Conservation (phyloP, 78 protist genomes). For the Emiliania huxleyi region DNA sequence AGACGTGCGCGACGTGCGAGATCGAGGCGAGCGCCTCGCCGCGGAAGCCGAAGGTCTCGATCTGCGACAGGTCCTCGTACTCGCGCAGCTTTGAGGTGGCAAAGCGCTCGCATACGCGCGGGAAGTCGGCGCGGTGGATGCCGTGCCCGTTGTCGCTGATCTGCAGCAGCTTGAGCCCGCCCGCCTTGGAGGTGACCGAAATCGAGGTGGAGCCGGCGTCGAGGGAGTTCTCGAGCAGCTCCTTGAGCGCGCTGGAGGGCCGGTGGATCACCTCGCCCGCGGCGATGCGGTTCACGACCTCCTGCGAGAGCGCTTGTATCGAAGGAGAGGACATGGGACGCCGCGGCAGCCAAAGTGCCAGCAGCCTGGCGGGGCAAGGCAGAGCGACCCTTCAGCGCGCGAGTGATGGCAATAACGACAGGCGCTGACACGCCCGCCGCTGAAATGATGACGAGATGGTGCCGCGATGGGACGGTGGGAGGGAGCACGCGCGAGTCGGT, state of each 20-base stretch:
- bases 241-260: constrained; percentile 54
- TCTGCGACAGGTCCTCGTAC: constrained; percentile 55
- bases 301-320: constrained; percentile 15
- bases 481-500: no score
- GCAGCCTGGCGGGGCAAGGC: no score
- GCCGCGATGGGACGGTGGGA: no score
- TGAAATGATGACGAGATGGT: no score
- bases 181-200: constrained; percentile 13
- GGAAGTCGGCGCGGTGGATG: constrained; percentile 59
- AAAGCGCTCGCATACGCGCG: constrained; percentile 66
- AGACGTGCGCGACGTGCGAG: constrained; percentile 85
- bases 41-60: constrained; percentile 70
- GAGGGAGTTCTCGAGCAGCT: constrained; percentile 69
- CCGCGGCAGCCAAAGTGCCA: no score
- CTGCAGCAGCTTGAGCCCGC: constrained; percentile 64
- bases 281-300: constrained; percentile 58
- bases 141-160: constrained; percentile 68
- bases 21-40: constrained; percentile 94
- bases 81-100: constrained; percentile 56
- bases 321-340: no score
- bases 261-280: constrained; percentile 75
- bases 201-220: constrained; percentile 70
- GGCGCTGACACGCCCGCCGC: no score
- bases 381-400: no score
- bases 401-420: no score